These are phyloP conservation scores for Epichloe sylvatica DNA, from an alignment of 2,329 filamentous ascomycete genomes.

Conservation along the genomic window DNA sequence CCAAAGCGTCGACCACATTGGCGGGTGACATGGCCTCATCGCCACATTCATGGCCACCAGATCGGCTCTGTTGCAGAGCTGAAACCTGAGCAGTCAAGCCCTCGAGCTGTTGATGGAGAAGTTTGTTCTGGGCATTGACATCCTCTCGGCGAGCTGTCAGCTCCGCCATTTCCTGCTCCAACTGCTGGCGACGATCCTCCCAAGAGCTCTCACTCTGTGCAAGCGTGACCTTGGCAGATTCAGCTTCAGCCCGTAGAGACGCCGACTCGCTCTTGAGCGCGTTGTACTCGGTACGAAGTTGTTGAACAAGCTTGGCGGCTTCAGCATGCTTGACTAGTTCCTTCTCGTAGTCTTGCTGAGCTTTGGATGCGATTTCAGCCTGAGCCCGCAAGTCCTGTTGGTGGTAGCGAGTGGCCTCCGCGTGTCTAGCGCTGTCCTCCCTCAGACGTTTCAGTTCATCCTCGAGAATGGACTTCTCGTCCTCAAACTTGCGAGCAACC, in stretches of 20 bases:
- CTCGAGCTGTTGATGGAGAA: constrained; percentile 82
- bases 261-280: constrained; percentile 67
- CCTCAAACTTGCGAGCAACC: constrained; percentile 53
- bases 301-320: constrained; percentile 74
- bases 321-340: constrained; percentile 93
- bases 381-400: constrained; percentile 87
- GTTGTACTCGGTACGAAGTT: constrained; percentile 66
- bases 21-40: constrained; percentile 40
- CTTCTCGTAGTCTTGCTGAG: constrained; percentile 88
- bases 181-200: constrained; percentile 64
- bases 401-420: constrained; percentile 68
- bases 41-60: constrained; percentile 31
- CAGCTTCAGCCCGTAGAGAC: constrained; percentile 63
- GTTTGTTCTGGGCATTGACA: constrained; percentile 73
- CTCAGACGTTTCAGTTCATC: constrained; percentile 68
- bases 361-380: constrained; percentile 81
- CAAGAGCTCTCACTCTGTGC: constrained; percentile 75
- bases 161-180: constrained; percentile 74
- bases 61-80: constrained; percentile 61
- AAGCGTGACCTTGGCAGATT: constrained; percentile 69
- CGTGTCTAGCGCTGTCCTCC: constrained; percentile 68
- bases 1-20: constrained; percentile 45
- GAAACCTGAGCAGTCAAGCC: constrained; percentile 67
- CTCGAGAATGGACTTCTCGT: constrained; percentile 69
- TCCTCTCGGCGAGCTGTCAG: constrained; percentile 69